phyloP scores from a whole-genome alignment of 73 alveolate genomes.

The Urostyla sp. region DNA sequence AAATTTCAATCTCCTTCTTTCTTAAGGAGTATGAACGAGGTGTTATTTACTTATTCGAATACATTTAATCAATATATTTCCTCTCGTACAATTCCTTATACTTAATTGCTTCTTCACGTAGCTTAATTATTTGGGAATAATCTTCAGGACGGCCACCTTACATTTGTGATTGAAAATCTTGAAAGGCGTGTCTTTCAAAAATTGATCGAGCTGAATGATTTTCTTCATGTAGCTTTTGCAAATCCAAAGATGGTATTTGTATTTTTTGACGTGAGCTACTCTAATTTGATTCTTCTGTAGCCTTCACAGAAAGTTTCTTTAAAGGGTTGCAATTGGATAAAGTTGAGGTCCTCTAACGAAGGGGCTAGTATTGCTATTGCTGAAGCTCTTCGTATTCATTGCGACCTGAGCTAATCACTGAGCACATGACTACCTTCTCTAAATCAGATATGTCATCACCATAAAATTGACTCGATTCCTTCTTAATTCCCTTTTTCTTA shows the following conservation, averaged over 20 bases:
- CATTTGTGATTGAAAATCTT: conserved; percentile 27
- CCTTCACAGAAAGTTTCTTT: no score
- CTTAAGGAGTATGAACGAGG: conserved; percentile 48
- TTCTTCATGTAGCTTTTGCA: not conserved
- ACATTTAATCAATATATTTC: conserved; percentile 20
- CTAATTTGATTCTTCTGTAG: conserved; percentile 44
- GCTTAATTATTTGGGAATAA: conserved; percentile 53
- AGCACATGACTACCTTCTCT: conserved; percentile 40
- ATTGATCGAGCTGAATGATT: conserved; percentile 40
- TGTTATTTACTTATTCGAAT: conserved; percentile 46
- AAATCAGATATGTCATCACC: conserved; percentile 21
- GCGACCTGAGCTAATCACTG: conserved; percentile 38
- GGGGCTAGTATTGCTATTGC: conserved; percentile 26
- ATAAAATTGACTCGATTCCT: conserved; percentile 14
- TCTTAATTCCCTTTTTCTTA: not conserved
- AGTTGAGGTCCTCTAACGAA: not conserved
- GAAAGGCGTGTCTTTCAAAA: conserved; percentile 47
- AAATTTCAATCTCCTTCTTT: conserved; percentile 52
- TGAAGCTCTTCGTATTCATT: conserved; percentile 18
- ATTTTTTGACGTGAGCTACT: no score
- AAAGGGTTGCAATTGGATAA: not conserved
- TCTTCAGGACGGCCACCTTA: conserved; percentile 18
- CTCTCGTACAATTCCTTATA: conserved; percentile 42
- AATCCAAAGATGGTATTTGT: not conserved
- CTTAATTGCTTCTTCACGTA: conserved; percentile 66